A percentile compares a stretch with the other conserved stretches of the same genome.
Conservation (phyloP, 306 rosid genomes). For the Rubus idaeus region DNA sequence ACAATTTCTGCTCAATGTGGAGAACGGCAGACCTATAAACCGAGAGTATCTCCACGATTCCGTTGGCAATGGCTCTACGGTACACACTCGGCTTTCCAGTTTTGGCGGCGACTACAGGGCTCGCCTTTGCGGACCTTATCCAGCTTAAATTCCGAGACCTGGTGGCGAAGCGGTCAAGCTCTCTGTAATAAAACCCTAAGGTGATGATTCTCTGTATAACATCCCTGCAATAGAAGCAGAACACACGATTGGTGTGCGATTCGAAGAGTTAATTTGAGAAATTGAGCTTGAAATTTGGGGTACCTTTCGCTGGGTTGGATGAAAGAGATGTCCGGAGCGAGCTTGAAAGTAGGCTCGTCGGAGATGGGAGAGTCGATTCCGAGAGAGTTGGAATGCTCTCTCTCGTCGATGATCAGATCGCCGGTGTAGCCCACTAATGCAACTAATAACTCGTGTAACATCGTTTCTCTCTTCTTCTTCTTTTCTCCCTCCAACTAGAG, state of each 20-base stretch:
- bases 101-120: constrained; percentile 38
- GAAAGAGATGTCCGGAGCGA: constrained; percentile 84
- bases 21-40: constrained; percentile 81
- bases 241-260: background rate
- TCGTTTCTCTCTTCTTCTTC: constrained; percentile 8
- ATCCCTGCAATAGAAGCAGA: constrained; percentile 51
- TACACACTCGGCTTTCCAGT: constrained; percentile 68
- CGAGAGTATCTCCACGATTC: constrained; percentile 82
- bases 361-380: constrained; percentile 50
- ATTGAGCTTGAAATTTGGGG: background rate
- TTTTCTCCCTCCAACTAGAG: too few species aligned
- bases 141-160: constrained; percentile 83
- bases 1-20: constrained; percentile 79
- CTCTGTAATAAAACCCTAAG: constrained; percentile 89
- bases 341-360: constrained; percentile 71
- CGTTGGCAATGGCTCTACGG: constrained; percentile 87
- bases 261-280: background rate
- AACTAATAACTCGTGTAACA: constrained; percentile 91
- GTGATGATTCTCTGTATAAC: constrained; percentile 76
- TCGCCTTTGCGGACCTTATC: constrained; percentile 64
- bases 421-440: constrained; percentile 92
- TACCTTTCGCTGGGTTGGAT: constrained; percentile 85
- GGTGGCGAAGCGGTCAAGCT: constrained; percentile 77
- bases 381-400: constrained; percentile 49
- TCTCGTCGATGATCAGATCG: constrained; percentile 80